These are phyloP conservation scores for Handroanthus guayacan DNA, from an alignment of 257 asterid species.

Conservation along the genomic window DNA sequence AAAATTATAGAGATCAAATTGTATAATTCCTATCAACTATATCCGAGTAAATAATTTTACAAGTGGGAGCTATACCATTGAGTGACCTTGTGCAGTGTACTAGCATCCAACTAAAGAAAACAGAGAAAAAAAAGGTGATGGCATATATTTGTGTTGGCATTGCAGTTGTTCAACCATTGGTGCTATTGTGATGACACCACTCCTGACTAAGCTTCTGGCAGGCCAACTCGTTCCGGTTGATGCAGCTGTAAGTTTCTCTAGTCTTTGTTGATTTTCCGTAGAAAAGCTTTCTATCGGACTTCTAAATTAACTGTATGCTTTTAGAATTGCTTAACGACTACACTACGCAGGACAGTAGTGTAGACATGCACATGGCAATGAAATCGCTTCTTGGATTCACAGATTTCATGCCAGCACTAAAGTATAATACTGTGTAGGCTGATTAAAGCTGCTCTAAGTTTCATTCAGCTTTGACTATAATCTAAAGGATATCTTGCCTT, in stretches of 20 bases:
- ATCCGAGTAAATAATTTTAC: background rate
- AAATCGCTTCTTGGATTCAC: slow-evolving; percentile 30
- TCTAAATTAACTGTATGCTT: slow-evolving; percentile 17
- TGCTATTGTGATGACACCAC: slow-evolving; percentile 95
- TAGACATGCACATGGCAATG: background rate
- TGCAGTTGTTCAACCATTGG: slow-evolving; percentile 96
- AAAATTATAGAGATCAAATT: no score
- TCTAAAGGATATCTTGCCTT: background rate
- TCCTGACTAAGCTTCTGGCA: slow-evolving; percentile 89
- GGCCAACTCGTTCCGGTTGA: slow-evolving; percentile 99
- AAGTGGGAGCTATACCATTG: background rate
- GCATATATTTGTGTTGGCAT: slow-evolving; percentile 29
- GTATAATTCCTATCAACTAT: background rate
- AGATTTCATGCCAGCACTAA: background rate
- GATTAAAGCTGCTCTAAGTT: background rate
- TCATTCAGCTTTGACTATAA: slow-evolving; percentile 5
- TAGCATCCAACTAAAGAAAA: slow-evolving; percentile 7
- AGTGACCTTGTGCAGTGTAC: background rate
- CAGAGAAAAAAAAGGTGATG: background rate
- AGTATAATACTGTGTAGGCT: background rate
- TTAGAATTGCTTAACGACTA: slow-evolving; percentile 22
- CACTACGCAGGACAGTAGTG: background rate
- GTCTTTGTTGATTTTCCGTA: slow-evolving; percentile 9
- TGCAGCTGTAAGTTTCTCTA: slow-evolving; percentile 79
- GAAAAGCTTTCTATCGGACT: background rate